phyloP scores from a whole-genome alignment of 1,139 yeast genomes.

The Suhomyces anneliseae region DNA sequence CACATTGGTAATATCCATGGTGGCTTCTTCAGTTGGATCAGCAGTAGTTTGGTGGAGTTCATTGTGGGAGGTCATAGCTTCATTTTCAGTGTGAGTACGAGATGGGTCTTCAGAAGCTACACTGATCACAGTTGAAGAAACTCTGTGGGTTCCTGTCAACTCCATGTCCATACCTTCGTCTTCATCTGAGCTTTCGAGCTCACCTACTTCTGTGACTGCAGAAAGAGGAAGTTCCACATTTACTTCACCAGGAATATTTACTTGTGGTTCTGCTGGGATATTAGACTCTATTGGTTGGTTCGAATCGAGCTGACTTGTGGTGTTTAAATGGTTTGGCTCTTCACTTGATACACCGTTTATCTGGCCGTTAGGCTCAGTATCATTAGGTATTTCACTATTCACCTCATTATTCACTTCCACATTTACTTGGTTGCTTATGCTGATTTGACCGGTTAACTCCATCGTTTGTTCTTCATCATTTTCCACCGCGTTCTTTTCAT shows the following conservation, averaged over 20 bases:
- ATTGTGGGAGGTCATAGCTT: not conserved
- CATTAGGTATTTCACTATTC: too few relatives aligned
- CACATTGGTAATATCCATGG: conserved; percentile 16
- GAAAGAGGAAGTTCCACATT: not conserved
- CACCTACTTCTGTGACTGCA: not conserved
- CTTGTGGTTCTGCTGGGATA: too few relatives aligned
- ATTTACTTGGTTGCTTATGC: too few relatives aligned
- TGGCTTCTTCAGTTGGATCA: conserved; percentile 9
- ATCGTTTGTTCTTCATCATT: not conserved
- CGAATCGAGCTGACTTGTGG: too few relatives aligned
- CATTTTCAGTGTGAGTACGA: conserved; percentile 2
- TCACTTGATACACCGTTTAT: too few relatives aligned
- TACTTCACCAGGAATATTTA: too few relatives aligned
- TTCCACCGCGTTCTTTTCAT: not conserved
- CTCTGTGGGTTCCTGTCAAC: conserved; percentile 17
- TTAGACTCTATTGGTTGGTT: too few relatives aligned
- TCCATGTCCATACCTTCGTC: conserved; percentile 26
- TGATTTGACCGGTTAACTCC: not conserved
- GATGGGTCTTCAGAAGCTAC: not conserved
- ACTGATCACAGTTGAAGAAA: not conserved
- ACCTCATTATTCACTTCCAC: too few relatives aligned
- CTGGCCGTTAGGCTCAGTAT: too few relatives aligned
- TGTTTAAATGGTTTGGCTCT: too few relatives aligned
- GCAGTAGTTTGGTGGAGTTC: conserved; percentile 7
- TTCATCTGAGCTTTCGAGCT: conserved; percentile 7